Evolutionary conservation across 164 flowering plant genomes (phyloP), one percentile per base, ranked within the genome.

Genomic region (Amborella trichopoda): DNA sequence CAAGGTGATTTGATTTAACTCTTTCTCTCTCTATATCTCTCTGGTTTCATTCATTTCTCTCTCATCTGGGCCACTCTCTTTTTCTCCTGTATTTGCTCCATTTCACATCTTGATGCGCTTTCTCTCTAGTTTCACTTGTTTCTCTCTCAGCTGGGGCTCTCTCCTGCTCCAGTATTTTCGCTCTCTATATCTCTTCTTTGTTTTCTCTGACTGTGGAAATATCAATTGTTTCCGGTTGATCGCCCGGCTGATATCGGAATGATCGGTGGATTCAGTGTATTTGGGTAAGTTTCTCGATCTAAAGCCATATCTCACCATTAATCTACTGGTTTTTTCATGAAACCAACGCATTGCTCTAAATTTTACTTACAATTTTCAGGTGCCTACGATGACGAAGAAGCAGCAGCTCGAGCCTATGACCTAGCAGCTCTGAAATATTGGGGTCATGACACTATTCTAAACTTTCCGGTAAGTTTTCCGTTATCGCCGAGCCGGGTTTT

Each of bases 401-500:
- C 91, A 20, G 98, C 95, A 14, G 95, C 91, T 40, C 94, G 68
- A 66, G 91, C 98, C 6, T 90, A 90, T 66, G 98, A 90, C 59
- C 67, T 83, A 42, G 98, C 95, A 22, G 98, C 98, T 60, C 64
- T 90, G 40, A 90, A 90, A 62, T 86, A 90, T 58, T 90, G 98
- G 98, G 98, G 95, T 25, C 65, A 45, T 25, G 84, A 79, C 4
- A 81, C 95, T 17, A 68, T 74, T 25, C 89, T 90, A 16, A 90
- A 90, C 42, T 90, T 90, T 62, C 91, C 94, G 25, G 98, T 86
- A 68, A 61, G 23, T 30, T 11, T 46, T 16, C n/a, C 19, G 9
- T 16, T 22, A 16, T 33, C 17, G 3, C 25, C 21, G 6, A 33
- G 3, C 28, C 2, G 3, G 48, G 21, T 23, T 9, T 6, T 37